A percentile compares a stretch with the other conserved stretches of the same genome.
phyloP scores from a whole-genome alignment of 768 basidiomycete species.

The Glaciozyma martinii region DNA sequence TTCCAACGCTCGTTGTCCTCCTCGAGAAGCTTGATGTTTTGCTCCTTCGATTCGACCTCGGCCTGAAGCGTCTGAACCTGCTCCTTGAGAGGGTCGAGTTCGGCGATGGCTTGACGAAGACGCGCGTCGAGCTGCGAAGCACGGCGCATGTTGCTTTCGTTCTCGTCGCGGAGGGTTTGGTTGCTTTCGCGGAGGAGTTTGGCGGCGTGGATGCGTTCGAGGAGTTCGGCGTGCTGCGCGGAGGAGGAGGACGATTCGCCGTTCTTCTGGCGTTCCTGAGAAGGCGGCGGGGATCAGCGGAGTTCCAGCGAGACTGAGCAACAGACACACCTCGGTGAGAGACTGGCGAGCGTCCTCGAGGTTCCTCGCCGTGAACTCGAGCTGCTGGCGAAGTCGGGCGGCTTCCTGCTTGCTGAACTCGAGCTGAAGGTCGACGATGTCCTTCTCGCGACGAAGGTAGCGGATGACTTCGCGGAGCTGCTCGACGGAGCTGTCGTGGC shows the following conservation, averaged over 20 bases:
- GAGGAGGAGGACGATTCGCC: slow-evolving; percentile 61
- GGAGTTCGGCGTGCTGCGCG: slow-evolving; percentile 69
- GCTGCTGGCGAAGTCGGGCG: slow-evolving; percentile 60
- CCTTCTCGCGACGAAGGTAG: slow-evolving; percentile 81
- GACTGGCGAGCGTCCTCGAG: slow-evolving; percentile 62
- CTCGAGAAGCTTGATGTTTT: slow-evolving; percentile 61
- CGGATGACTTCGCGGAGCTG: slow-evolving; percentile 52
- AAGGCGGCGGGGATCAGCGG: background rate
- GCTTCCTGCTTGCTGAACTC: slow-evolving; percentile 73
- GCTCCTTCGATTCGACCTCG: slow-evolving; percentile 62
- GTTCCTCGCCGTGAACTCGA: slow-evolving; percentile 60
- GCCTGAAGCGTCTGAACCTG: slow-evolving; percentile 58
- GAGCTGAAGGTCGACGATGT: slow-evolving; percentile 78
- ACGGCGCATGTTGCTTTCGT: slow-evolving; percentile 60
- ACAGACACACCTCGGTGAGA: slow-evolving; percentile 54
- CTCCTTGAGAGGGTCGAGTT: slow-evolving; percentile 68
- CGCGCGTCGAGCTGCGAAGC: slow-evolving; percentile 45
- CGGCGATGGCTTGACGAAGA: slow-evolving; percentile 50
- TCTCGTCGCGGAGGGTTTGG: slow-evolving; percentile 68
- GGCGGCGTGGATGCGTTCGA: slow-evolving; percentile 77
- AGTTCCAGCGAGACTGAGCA: background rate
- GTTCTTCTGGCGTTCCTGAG: slow-evolving; percentile 70
- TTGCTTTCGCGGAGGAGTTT: slow-evolving; percentile 83
- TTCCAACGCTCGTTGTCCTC: slow-evolving; percentile 74
- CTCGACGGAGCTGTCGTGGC: slow-evolving; percentile 44